A percentile compares a stretch with the other conserved stretches of the same genome.
Conservation (phyloP, 495 filamentous ascomycete species). For the Daldinia childiae region DNA sequence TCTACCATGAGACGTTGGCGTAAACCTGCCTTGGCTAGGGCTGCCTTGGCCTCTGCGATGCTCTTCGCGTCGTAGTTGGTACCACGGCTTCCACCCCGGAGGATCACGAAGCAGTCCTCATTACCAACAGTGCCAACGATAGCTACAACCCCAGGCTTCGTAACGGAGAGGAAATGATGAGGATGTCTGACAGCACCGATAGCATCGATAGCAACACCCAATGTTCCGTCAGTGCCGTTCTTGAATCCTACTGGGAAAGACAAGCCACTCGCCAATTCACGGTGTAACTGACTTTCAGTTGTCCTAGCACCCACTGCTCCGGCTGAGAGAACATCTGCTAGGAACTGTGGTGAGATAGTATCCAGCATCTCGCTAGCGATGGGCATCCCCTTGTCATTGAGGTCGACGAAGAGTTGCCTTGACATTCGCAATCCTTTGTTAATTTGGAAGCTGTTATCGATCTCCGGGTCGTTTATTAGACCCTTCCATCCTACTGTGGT, state of each 20-base stretch:
- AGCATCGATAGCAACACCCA: conserved; percentile 93
- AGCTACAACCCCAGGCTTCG: conserved; percentile 94
- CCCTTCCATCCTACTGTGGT: conserved; percentile 99
- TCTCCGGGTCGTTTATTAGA: conserved; percentile 98
- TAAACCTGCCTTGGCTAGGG: conserved; percentile 71
- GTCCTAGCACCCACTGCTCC: conserved; percentile 96
- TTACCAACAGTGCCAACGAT: conserved; percentile 97
- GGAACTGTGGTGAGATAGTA: conserved; percentile 97
- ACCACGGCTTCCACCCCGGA: conserved; percentile 90
- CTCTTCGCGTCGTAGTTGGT: conserved; percentile 93
- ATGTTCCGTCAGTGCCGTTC: conserved; percentile 94
- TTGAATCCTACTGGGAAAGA: conserved; percentile 99
- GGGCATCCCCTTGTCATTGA: conserved; percentile 96
- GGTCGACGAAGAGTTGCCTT: conserved; percentile 91
- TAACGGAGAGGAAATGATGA: conserved; percentile 98
- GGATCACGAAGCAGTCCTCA: conserved; percentile 97
- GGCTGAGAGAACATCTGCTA: conserved; percentile 91
- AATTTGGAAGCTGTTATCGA: conserved; percentile 98
- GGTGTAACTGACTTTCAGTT: conserved; percentile 94
- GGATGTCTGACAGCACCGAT: conserved; percentile 93
- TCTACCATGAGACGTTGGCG: conserved; percentile 92
- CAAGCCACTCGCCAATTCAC: conserved; percentile 91
- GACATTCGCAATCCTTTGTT: conserved; percentile 93
- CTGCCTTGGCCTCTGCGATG: conserved; percentile 77
- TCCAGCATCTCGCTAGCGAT: conserved; percentile 98